phyloP scores from a whole-genome alignment of 2,329 filamentous ascomycete genomes.

The Pestalotiopsis sp. region DNA sequence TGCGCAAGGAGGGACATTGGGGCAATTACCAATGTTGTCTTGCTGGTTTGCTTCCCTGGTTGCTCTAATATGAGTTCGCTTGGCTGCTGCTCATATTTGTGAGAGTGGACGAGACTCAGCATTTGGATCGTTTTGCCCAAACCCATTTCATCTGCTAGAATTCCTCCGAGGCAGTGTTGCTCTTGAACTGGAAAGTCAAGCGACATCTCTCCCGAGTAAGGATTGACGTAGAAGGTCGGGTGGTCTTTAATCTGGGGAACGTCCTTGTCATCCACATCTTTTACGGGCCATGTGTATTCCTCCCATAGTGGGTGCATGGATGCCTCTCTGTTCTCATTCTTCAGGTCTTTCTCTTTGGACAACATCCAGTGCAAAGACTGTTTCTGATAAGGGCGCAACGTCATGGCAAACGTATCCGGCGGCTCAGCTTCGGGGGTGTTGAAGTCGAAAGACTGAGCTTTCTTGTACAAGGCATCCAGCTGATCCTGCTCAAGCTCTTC shows the following conservation, averaged over 20 bases:
- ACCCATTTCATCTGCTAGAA: constrained; percentile 96
- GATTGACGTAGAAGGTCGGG: constrained; percentile 88
- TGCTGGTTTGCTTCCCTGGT: constrained; percentile 69
- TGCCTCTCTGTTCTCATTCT: constrained; percentile 64
- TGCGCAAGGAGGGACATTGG: constrained; percentile 96
- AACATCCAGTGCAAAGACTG: constrained; percentile 98
- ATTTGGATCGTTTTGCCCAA: constrained; percentile 98
- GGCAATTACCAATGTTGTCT: constrained; percentile 92
- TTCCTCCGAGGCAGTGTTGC: constrained; percentile 90
- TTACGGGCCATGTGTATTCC: constrained; percentile 86
- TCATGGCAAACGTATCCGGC: constrained; percentile 78
- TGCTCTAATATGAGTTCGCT: constrained; percentile 32
- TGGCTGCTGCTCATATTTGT: constrained; percentile 53
- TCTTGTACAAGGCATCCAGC: constrained; percentile 89
- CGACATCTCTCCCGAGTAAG: constrained; percentile 92
- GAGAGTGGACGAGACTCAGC: constrained; percentile 88
- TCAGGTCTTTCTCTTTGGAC: constrained; percentile 82
- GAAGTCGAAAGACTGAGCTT: constrained; percentile 97
- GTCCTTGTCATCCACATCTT: constrained; percentile 83
- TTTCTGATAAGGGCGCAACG: constrained; percentile 89
- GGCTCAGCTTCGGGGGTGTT: constrained; percentile 86
- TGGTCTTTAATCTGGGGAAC: constrained; percentile 68
- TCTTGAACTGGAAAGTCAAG: constrained; percentile 91
- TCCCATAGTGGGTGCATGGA: constrained; percentile 99
- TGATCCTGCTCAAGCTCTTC: constrained; percentile 94